Percentiles rank a stretch among this genome's conserved stretches.
These are phyloP conservation scores for Mortierella claussenii DNA, from an alignment of 192 early-diverging fungal species.

Conservation along the genomic window DNA sequence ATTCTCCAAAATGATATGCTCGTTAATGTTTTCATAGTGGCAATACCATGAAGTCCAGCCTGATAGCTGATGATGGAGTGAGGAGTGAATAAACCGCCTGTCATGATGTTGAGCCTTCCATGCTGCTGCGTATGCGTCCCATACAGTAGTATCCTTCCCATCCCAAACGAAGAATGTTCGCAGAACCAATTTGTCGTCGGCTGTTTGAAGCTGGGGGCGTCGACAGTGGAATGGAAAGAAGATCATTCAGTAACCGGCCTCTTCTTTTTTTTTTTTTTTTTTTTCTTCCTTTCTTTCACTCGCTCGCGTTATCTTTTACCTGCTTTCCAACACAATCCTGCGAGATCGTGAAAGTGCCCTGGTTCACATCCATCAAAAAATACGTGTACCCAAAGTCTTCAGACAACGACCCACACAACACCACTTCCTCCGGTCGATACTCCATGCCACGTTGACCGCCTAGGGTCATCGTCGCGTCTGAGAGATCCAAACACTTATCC, in stretches of 20 bases:
- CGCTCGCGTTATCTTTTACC: slow-evolving; percentile 1
- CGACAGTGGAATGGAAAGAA: too few species aligned
- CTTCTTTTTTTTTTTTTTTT: neutral
- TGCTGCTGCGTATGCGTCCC: slow-evolving; percentile 17
- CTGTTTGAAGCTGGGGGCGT: slow-evolving; percentile 40
- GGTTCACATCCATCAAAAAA: slow-evolving; percentile 56
- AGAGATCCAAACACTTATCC: slow-evolving; percentile 41
- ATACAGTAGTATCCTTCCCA: slow-evolving; percentile 17
- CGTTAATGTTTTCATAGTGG: slow-evolving; percentile 62
- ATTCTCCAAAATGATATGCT: slow-evolving; percentile 55
- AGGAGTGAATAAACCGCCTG: slow-evolving; percentile 19
- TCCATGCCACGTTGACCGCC: neutral
- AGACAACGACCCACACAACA: slow-evolving; percentile 55
- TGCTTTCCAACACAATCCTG: slow-evolving; percentile 59
- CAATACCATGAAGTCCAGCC: slow-evolving; percentile 67
- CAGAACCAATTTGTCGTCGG: slow-evolving; percentile 41
- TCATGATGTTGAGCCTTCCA: slow-evolving; percentile 21
- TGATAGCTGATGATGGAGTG: slow-evolving; percentile 37
- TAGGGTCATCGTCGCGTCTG: slow-evolving; percentile 5
- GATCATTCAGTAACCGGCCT: neutral
- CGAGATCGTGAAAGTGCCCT: slow-evolving; percentile 44
- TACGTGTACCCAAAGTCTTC: slow-evolving; percentile 61
- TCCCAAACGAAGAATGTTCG: slow-evolving; percentile 41
- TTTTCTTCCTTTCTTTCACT: neutral
- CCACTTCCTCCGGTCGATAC: slow-evolving; percentile 17